Evolutionary conservation across 805 yeast genomes (phyloP).

Genomic region (Kodamaea kaohsiungensis): DNA sequence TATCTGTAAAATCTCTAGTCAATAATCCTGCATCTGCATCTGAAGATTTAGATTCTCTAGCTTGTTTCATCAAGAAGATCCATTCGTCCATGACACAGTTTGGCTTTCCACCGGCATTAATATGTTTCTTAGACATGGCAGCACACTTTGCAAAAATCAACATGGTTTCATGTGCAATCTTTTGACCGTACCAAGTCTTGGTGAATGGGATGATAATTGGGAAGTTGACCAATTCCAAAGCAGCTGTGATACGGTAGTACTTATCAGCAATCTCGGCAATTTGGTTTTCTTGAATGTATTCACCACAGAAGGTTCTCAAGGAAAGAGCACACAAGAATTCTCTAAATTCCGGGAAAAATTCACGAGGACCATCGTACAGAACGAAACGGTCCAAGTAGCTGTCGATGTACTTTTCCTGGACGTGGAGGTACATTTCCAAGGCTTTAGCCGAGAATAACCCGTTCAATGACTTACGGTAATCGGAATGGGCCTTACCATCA

Average conservation of each 20-base stretch:
- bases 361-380: constrained; percentile 60
- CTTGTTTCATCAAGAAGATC: constrained; percentile 82
- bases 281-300: constrained; percentile 89
- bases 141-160: constrained; percentile 88
- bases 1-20: constrained; percentile 82
- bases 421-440: constrained; percentile 79
- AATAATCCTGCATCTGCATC: constrained; percentile 53
- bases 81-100: constrained; percentile 95
- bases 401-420: constrained; percentile 83
- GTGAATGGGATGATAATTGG: constrained; percentile 96
- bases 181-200: constrained; percentile 97
- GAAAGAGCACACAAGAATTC: constrained; percentile 95
- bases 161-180: constrained; percentile 93
- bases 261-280: constrained; percentile 87
- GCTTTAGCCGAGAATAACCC: constrained; percentile 87
- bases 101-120: constrained; percentile 73
- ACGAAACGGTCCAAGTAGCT: constrained; percentile 71
- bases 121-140: constrained; percentile 77
- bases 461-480: constrained; percentile 87
- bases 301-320: constrained; percentile 92
- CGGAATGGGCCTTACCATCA: constrained; percentile 94
- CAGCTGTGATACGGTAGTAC: constrained; percentile 90
- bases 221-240: constrained; percentile 95
- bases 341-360: constrained; percentile 91
- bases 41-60: constrained; percentile 53